Conservation (phyloP, 139 green algal species). For the Chlamydomonas incerta region DNA sequence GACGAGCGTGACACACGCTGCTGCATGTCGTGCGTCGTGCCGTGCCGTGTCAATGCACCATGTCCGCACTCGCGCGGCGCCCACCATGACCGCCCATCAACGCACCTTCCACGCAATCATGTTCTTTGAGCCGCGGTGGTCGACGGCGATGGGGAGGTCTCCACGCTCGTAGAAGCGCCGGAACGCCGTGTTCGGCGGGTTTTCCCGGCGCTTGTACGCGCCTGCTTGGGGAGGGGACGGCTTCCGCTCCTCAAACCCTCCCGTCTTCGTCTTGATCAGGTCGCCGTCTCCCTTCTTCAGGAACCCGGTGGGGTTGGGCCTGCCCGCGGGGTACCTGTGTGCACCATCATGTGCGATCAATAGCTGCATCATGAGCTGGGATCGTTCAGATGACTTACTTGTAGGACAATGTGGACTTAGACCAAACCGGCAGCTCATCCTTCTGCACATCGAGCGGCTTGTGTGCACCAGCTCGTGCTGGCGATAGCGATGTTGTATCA, state of each 20-base stretch:
- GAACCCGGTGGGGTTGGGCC: constrained; percentile 68
- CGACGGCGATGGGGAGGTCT: constrained; percentile 85
- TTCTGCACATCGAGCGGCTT: constrained; percentile 48
- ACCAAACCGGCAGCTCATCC: constrained; percentile 71
- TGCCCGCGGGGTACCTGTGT: constrained; percentile 53
- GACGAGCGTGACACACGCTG: too few species aligned
- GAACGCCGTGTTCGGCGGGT: constrained; percentile 86
- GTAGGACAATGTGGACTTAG: constrained; percentile 69
- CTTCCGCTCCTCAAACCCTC: constrained; percentile 26
- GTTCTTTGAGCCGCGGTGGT: constrained; percentile 85
- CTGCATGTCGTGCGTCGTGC: too few species aligned
- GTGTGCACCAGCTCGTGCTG: constrained; percentile 62
- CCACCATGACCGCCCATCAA: too few species aligned
- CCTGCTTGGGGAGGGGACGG: constrained; percentile 55
- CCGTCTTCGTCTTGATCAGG: constrained; percentile 46
- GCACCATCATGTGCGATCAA: not conserved
- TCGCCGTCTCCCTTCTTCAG: constrained; percentile 58
- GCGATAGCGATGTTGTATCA: constrained; percentile 67
- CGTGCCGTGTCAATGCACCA: too few species aligned
- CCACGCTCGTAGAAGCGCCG: constrained; percentile 87
- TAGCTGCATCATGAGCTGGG: not conserved
- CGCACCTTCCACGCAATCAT: constrained; percentile 86
- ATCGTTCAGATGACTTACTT: too few species aligned
- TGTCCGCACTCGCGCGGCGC: too few species aligned
- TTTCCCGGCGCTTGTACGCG: constrained; percentile 63